phyloP scores from a whole-genome alignment of 495 filamentous ascomycete species.

The Penicillium herquei region DNA sequence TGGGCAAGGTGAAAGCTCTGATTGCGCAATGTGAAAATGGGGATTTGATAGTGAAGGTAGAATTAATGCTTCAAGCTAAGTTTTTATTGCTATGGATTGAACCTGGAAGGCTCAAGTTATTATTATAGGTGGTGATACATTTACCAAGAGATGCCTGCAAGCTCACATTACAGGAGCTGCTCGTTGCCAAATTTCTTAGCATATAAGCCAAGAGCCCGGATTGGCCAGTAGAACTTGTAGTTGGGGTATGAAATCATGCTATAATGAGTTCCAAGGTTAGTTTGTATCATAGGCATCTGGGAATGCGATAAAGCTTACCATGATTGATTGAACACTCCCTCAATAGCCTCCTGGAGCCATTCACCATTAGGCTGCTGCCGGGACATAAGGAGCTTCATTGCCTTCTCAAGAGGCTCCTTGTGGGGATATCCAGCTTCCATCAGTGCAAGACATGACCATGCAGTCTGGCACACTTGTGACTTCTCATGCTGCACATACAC shows the following conservation, averaged over 20 bases:
- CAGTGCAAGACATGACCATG: conserved; percentile 83
- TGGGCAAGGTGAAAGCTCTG: background rate
- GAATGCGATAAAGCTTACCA: conserved; percentile 62
- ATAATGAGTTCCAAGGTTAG: conserved; percentile 52
- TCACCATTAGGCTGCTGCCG: conserved; percentile 86
- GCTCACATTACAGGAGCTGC: conserved; percentile 29
- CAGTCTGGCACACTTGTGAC: conserved; percentile 87
- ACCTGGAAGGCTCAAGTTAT: conserved; percentile 7
- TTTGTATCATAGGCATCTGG: conserved; percentile 21
- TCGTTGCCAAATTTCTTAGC: conserved; percentile 71
- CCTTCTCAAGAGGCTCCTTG: conserved; percentile 66
- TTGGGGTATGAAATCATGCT: conserved; percentile 99
- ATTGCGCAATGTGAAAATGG: conserved; percentile 10
- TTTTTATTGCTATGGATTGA: conserved; percentile 4
- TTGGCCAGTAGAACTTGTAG: conserved; percentile 96
- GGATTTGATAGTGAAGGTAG: background rate
- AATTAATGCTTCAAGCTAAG: background rate
- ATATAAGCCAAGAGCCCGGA: conserved; percentile 90
- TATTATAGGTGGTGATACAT: conserved; percentile 12
- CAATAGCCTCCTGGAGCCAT: conserved; percentile 93
- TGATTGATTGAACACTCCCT: conserved; percentile 98
- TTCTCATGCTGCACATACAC: conserved; percentile 61
- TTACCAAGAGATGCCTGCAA: background rate
- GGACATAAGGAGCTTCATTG: conserved; percentile 77
- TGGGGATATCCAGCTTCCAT: conserved; percentile 85